Conservation (phyloP, 1,284 basidiomycete genomes). For the Ustilago cynodontis region DNA sequence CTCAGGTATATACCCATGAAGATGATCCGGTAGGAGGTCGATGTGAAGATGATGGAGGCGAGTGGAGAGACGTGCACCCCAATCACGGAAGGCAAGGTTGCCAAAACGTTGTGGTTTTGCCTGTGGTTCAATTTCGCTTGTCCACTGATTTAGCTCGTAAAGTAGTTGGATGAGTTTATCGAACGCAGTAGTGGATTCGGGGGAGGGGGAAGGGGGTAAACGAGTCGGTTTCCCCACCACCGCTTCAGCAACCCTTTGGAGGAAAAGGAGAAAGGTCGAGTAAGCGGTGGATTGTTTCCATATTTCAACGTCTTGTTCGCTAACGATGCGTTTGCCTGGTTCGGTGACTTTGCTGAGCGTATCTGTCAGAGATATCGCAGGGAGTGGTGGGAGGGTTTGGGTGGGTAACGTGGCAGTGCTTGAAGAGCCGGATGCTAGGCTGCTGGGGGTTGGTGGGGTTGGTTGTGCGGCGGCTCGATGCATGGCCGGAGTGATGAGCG, state of each 20-base stretch:
- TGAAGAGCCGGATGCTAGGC: conserved; percentile 14
- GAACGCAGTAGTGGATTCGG: conserved; percentile 53
- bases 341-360: conserved; percentile 26
- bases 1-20: conserved; percentile 74
- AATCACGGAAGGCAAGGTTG: conserved; percentile 89
- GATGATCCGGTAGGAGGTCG: conserved; percentile 73
- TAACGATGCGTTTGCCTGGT: conserved; percentile 64
- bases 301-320: conserved; percentile 62
- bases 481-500: conserved; percentile 36
- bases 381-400: conserved; percentile 41
- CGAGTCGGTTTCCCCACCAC: conserved; percentile 59
- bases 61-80: conserved; percentile 81
- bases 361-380: conserved; percentile 25
- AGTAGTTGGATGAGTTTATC: conserved; percentile 75
- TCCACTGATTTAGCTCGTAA: conserved; percentile 81
- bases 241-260: conserved; percentile 66
- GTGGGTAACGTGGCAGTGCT: conserved; percentile 29
- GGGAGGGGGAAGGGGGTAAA: conserved; percentile 10
- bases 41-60: conserved; percentile 42
- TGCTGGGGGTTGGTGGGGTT: not conserved
- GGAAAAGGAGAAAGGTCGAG: conserved; percentile 55
- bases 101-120: conserved; percentile 91
- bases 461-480: conserved; percentile 3
- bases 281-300: conserved; percentile 67
- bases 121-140: conserved; percentile 83